A percentile compares a stretch with the other conserved stretches of the same genome.
Evolutionary conservation across 495 filamentous ascomycete species (phyloP).

Genomic region (Penicillium dipodomyicola): DNA sequence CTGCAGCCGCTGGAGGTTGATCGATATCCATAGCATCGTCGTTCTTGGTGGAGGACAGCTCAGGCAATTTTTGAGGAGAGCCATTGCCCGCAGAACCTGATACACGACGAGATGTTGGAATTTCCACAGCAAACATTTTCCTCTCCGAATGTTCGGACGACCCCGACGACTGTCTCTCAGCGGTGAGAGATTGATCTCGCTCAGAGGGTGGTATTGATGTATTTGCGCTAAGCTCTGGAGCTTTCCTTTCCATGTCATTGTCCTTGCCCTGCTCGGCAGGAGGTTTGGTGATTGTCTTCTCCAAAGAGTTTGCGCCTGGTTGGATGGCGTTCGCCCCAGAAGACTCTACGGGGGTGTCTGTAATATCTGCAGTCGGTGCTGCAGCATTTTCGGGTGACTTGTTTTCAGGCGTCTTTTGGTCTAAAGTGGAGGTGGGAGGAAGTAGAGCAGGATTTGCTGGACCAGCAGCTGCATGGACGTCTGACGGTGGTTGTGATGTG

Average conservation of each 20-base stretch:
- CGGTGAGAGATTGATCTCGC: neutral
- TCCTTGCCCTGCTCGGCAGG: neutral
- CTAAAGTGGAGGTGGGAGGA: neutral
- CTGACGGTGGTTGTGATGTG: neutral
- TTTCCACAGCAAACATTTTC: slow-evolving; percentile 17
- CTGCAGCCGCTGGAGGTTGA: slow-evolving; percentile 1
- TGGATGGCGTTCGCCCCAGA: slow-evolving; percentile 5
- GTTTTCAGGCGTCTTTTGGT: neutral
- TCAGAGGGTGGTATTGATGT: neutral
- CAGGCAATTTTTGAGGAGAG: neutral
- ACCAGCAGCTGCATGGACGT: neutral
- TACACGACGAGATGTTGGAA: slow-evolving; percentile 7
- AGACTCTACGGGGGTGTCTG: slow-evolving; percentile 6
- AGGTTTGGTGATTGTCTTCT: neutral
- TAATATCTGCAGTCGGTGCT: neutral
- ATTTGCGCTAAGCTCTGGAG: neutral
- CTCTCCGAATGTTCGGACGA: neutral
- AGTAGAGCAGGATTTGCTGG: neutral
- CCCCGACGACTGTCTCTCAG: neutral
- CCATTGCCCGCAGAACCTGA: neutral
- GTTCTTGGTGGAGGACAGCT: neutral
- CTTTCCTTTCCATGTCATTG: neutral
- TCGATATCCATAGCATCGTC: slow-evolving; percentile 19
- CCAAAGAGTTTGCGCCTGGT: neutral
- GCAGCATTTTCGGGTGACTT: neutral